Evolutionary conservation across 1,139 yeast genomes (phyloP), one percentile per base, ranked within the genome.

Genomic region (Magnusiomyces suaveolens): DNA sequence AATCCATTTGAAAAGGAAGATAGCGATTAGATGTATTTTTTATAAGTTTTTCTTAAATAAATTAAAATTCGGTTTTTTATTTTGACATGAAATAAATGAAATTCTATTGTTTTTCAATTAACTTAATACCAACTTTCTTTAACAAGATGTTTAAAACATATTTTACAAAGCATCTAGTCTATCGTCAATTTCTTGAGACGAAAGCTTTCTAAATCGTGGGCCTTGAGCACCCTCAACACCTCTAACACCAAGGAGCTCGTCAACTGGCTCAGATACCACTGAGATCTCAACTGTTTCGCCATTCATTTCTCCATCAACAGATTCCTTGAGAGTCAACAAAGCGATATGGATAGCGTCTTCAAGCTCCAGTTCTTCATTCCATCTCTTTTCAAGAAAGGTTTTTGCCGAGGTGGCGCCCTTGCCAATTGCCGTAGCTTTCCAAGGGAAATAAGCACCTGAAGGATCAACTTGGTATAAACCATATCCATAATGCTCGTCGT

Each of bases 361-460:
- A 60, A 94, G 77, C 73, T 94, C 98, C 67, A 94, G 76, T 68
- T 92, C 95, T 62, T 89, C 95, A 67, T 89, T 90, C 97, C 97
- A 94, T 73, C 98, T 84, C 75, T 94, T 94, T 69, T 94, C 98
- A 67, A 94, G 75, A 66, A 94, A 94, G 0, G 98, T 92, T 75
- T 94, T 92, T 41, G 98, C 98, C 8, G 95, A 86, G 47, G 83
- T 82, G 3, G 96, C 83, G 32, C 96, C 95, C 69, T 89, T 90
- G 60, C 99, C 99, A 64, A 94, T 92, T 32, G 98, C 97, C 2
- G 98, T 92, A 32, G 98, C 98, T 72, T 92, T 92, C 99, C 99
- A 94, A n/a, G 98, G 97, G 79, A 88, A 94, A 70, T 86, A 94
- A 54, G 96, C 84, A 16, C 99, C 99, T 3, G 96, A 86, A 3